A percentile compares a stretch with the other conserved stretches of the same genome.
Evolutionary conservation across 495 filamentous ascomycete species (phyloP).

Genomic region (Cercophora scortea): DNA sequence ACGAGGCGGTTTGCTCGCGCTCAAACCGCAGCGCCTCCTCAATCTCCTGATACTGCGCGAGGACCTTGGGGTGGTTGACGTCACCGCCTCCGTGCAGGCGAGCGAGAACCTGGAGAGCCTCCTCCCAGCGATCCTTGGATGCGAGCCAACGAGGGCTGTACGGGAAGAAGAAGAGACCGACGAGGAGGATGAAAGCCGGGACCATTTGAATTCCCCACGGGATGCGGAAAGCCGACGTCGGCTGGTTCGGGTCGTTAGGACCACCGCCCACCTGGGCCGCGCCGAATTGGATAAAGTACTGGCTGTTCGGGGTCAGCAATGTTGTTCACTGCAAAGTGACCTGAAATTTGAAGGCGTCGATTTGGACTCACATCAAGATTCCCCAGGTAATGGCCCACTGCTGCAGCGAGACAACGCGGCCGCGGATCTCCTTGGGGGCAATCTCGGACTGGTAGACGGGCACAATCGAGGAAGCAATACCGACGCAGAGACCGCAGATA

Average conservation of each 20-base stretch:
- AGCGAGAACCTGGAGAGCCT: conserved; percentile 55
- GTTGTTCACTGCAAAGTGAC: not conserved
- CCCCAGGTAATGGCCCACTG: conserved; percentile 77
- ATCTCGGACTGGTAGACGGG: conserved; percentile 78
- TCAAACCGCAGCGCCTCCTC: conserved; percentile 57
- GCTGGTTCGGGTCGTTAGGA: conserved; percentile 47
- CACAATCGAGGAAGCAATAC: conserved; percentile 66
- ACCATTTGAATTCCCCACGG: conserved; percentile 69
- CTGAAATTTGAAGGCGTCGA: not conserved
- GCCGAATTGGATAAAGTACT: conserved; percentile 69
- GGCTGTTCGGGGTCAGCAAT: conserved; percentile 27
- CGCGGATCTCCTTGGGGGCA: conserved; percentile 69
- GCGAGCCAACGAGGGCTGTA: conserved; percentile 71
- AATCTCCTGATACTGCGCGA: conserved; percentile 60
- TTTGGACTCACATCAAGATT: conserved; percentile 36
- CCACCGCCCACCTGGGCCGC: conserved; percentile 55
- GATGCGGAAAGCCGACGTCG: conserved; percentile 58
- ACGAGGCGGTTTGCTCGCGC: conserved; percentile 47
- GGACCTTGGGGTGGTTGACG: conserved; percentile 52
- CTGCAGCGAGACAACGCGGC: conserved; percentile 58
- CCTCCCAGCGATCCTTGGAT: conserved; percentile 67
- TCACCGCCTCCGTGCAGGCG: conserved; percentile 57
- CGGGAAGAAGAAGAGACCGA: conserved; percentile 64
- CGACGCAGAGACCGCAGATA: conserved; percentile 64
- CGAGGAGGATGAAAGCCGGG: conserved; percentile 56